Conservation (phyloP, 2,329 filamentous ascomycete genomes). For the Venturiaceae sp. region DNA sequence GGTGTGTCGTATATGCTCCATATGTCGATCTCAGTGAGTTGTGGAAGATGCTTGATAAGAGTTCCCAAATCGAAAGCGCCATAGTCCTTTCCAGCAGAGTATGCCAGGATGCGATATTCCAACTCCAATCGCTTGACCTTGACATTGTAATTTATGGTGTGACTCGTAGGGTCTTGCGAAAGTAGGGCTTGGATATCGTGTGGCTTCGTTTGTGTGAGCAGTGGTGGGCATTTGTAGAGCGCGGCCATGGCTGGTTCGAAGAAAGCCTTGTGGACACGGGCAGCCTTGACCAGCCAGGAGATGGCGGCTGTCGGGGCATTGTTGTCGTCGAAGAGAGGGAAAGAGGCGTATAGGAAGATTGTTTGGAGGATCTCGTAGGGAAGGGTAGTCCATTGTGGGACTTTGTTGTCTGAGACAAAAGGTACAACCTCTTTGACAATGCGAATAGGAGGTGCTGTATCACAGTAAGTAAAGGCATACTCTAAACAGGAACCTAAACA, state of each 20-base stretch:
- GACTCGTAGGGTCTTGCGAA: slow-evolving; percentile 28
- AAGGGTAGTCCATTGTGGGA: slow-evolving; percentile 50
- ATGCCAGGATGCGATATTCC: slow-evolving; percentile 51
- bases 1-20: slow-evolving; percentile 59
- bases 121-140: slow-evolving; percentile 64
- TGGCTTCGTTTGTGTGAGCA: slow-evolving; percentile 43
- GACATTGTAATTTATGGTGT: slow-evolving; percentile 48
- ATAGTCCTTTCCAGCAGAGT: slow-evolving; percentile 43
- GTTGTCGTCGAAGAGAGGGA: slow-evolving; percentile 42
- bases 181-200: slow-evolving; percentile 44
- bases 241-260: slow-evolving; percentile 63
- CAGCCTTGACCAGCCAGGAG: slow-evolving; percentile 54
- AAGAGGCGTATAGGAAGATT: slow-evolving; percentile 60
- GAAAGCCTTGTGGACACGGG: slow-evolving; percentile 52
- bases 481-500: background rate
- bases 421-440: background rate
- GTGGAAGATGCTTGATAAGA: slow-evolving; percentile 55
- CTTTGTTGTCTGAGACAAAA: slow-evolving; percentile 15
- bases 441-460: background rate
- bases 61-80: slow-evolving; percentile 47
- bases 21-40: slow-evolving; percentile 60
- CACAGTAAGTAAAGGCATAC: background rate
- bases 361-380: slow-evolving; percentile 60
- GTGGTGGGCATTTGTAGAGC: slow-evolving; percentile 59
- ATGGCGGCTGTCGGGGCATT: slow-evolving; percentile 34